A percentile compares a stretch with the other conserved stretches of the same genome.
Evolutionary conservation across 257 asterid species (phyloP).

Genomic region (Knoxia roxburghii): DNA sequence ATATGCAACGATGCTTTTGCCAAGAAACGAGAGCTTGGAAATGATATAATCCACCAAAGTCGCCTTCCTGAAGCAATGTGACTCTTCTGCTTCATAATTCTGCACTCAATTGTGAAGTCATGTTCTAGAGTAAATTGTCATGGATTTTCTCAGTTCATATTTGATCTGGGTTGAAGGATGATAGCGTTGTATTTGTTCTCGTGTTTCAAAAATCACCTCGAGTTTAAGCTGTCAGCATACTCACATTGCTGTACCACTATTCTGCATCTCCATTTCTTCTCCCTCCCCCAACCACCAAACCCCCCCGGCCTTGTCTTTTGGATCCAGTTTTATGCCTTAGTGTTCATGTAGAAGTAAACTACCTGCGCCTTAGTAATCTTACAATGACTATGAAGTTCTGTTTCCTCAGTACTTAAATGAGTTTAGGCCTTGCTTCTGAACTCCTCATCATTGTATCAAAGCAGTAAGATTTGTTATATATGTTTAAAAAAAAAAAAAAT

Average conservation of each 20-base stretch:
- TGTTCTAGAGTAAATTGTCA: neutral
- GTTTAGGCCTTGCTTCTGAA: neutral
- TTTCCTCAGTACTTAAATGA: neutral
- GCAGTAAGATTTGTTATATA: neutral
- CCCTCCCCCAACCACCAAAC: neutral
- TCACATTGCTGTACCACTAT: neutral
- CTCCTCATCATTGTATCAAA: neutral
- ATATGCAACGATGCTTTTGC: neutral
- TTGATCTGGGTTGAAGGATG: neutral
- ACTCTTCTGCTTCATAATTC: neutral
- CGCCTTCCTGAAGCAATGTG: neutral
- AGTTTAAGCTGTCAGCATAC: neutral
- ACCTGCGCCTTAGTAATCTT: neutral
- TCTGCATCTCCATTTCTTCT: neutral
- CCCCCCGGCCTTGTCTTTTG: neutral
- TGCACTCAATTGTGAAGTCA: neutral
- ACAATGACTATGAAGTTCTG: neutral
- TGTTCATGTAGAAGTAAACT: neutral
- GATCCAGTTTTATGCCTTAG: neutral
- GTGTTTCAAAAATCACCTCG: neutral
- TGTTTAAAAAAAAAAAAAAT: too few species aligned
- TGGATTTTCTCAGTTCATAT: neutral
- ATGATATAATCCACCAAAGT: neutral
- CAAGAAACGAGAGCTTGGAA: neutral
- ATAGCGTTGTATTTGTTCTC: neutral